A percentile compares a stretch with the other conserved stretches of the same genome.
phyloP scores from a whole-genome alignment of 225 moss, liverwort and hornwort genomes.

The Physcomitrellopsis africana region DNA sequence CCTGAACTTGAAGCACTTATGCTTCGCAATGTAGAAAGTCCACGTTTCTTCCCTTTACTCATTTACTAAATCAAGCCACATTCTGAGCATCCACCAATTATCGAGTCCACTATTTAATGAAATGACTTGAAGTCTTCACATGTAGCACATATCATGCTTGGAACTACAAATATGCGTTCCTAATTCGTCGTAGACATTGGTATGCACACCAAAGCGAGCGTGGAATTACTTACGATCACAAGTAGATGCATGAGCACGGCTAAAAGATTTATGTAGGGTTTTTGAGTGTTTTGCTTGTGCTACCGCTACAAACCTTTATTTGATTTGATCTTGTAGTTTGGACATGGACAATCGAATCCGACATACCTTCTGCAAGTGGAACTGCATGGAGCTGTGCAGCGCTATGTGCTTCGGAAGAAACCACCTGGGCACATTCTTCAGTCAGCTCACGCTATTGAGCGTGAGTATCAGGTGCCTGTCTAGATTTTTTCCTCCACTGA shows the following conservation, averaged over 20 bases:
- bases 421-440: constrained; percentile 91
- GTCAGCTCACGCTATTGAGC: constrained; percentile 94
- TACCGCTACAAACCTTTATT: constrained; percentile 8
- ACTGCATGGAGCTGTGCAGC: constrained; percentile 48
- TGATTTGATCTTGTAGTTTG: constrained; percentile 66
- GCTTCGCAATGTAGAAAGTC: neutral
- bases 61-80: neutral
- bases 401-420: constrained; percentile 92
- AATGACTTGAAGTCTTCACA: neutral
- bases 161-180: neutral
- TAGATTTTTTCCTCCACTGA: neutral
- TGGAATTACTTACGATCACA: neutral
- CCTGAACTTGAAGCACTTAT: neutral
- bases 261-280: constrained; percentile 2
- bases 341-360: constrained; percentile 98
- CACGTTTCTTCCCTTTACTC: neutral
- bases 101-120: neutral
- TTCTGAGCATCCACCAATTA: constrained; percentile 1
- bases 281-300: constrained; percentile 7
- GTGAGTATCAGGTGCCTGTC: constrained; percentile 81
- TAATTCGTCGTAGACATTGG: neutral
- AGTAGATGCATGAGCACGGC: constrained; percentile 1
- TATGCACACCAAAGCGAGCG: neutral
- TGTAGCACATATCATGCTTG: neutral
- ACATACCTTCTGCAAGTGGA: constrained; percentile 75